phyloP scores from a whole-genome alignment of 2,329 filamentous ascomycete species.

The Cercospora nicotianae region DNA sequence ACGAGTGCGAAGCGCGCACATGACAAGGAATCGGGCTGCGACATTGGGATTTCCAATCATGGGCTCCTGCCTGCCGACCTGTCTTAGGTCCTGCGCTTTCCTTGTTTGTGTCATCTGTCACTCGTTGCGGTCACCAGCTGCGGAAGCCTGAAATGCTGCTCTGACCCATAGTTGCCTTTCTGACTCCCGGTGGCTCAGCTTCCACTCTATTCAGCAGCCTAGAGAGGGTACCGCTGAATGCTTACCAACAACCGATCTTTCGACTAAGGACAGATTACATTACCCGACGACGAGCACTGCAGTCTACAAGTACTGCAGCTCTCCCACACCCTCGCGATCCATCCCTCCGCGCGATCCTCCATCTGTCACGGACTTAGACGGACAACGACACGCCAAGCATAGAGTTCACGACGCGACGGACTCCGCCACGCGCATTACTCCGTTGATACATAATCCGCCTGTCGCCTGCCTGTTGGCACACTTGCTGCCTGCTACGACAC shows the following conservation, averaged over 20 bases:
- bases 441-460: conserved; percentile 18
- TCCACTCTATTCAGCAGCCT: conserved; percentile 20
- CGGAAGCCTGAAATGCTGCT: conserved; percentile 18
- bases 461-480: conserved; percentile 13
- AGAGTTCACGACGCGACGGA: conserved; percentile 20
- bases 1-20: conserved; percentile 7
- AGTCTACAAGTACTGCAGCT: conserved; percentile 10
- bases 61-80: conserved; percentile 10
- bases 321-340: not conserved
- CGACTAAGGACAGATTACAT: not conserved
- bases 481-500: not conserved
- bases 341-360: conserved; percentile 6
- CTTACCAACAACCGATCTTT: conserved; percentile 3
- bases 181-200: conserved; percentile 19
- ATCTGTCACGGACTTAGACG: conserved; percentile 24
- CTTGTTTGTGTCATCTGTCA: conserved; percentile 22
- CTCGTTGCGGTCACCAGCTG: conserved; percentile 23
- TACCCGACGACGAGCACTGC: not conserved
- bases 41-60: conserved; percentile 17
- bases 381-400: conserved; percentile 22
- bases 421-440: conserved; percentile 24
- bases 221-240: not conserved
- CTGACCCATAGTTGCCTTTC: conserved; percentile 1
- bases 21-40: conserved; percentile 13
- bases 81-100: conserved; percentile 22